These are phyloP conservation scores for Leptomonas seymouri DNA, from an alignment of 208 protist species.

Conservation along the genomic window DNA sequence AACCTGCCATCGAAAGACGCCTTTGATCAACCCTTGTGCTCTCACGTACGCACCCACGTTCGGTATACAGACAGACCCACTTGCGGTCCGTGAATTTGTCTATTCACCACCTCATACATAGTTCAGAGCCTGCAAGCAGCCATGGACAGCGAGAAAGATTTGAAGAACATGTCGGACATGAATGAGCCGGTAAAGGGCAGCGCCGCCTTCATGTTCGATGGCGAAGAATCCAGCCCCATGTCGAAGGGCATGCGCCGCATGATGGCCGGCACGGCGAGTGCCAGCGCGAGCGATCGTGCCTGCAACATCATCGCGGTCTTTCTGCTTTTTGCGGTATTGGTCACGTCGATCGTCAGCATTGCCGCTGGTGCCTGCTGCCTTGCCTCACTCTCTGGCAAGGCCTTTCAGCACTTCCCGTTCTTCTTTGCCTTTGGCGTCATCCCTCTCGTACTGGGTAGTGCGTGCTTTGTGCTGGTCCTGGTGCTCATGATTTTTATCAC, in stretches of 20 bases:
- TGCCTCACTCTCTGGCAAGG: constrained; percentile 37
- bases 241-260: constrained; percentile 27
- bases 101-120: no score
- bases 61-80: no score
- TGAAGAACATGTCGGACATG: background rate
- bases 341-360: constrained; percentile 50
- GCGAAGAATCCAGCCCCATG: constrained; percentile 34
- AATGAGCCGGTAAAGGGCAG: constrained; percentile 12
- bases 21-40: no score
- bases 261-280: constrained; percentile 6
- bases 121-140: background rate
- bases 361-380: constrained; percentile 50
- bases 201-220: constrained; percentile 26
- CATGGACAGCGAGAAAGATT: background rate
- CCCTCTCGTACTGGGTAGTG: constrained; percentile 38
- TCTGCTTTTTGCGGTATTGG: constrained; percentile 46
- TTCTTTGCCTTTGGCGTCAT: constrained; percentile 41
- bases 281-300: constrained; percentile 28
- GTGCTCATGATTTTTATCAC: constrained; percentile 41
- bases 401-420: constrained; percentile 49
- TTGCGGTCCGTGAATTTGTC: no score
- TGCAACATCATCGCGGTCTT: constrained; percentile 37
- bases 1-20: no score
- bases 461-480: constrained; percentile 32
- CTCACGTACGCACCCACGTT: no score